Conservation (phyloP, 2,329 filamentous ascomycete species). For the Ophidiomyces ophidiicola region DNA sequence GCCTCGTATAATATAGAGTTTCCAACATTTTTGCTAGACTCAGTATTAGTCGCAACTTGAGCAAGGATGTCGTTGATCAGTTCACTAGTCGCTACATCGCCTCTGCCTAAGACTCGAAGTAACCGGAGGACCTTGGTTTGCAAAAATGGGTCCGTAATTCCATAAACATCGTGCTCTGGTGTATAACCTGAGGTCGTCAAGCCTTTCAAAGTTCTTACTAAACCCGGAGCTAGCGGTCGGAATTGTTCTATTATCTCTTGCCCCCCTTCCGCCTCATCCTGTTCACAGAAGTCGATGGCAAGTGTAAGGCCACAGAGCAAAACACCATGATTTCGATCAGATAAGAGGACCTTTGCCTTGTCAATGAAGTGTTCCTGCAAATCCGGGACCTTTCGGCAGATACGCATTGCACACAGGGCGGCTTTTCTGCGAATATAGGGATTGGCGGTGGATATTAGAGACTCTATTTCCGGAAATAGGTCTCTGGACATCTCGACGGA, state of each 20-base stretch:
- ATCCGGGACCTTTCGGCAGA: slow-evolving; percentile 95
- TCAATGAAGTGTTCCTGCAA: slow-evolving; percentile 94
- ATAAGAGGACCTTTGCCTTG: slow-evolving; percentile 75
- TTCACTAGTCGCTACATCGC: slow-evolving; percentile 78
- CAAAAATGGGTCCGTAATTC: slow-evolving; percentile 93
- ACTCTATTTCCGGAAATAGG: slow-evolving; percentile 91
- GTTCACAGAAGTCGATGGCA: slow-evolving; percentile 84
- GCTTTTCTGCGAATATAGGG: slow-evolving; percentile 98
- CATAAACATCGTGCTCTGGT: slow-evolving; percentile 94
- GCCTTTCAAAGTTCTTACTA: slow-evolving; percentile 84
- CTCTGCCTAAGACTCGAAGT: slow-evolving; percentile 71
- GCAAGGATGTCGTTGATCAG: slow-evolving; percentile 98
- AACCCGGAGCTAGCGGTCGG: slow-evolving; percentile 65
- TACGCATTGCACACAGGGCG: slow-evolving; percentile 96
- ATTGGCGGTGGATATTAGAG: slow-evolving; percentile 79
- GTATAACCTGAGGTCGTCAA: slow-evolving; percentile 92
- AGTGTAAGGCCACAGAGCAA: slow-evolving; percentile 83
- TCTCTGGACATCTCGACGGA: slow-evolving; percentile 98
- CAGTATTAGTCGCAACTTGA: slow-evolving; percentile 94
- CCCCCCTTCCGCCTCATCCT: slow-evolving; percentile 83
- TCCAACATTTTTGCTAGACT: slow-evolving; percentile 94
- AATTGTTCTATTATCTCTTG: slow-evolving; percentile 88
- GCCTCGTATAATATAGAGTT: slow-evolving; percentile 98
- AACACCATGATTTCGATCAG: slow-evolving; percentile 92
- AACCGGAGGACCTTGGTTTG: slow-evolving; percentile 92